Conservation (phyloP, 2,329 filamentous ascomycete species). For the Penicillium sp. region DNA sequence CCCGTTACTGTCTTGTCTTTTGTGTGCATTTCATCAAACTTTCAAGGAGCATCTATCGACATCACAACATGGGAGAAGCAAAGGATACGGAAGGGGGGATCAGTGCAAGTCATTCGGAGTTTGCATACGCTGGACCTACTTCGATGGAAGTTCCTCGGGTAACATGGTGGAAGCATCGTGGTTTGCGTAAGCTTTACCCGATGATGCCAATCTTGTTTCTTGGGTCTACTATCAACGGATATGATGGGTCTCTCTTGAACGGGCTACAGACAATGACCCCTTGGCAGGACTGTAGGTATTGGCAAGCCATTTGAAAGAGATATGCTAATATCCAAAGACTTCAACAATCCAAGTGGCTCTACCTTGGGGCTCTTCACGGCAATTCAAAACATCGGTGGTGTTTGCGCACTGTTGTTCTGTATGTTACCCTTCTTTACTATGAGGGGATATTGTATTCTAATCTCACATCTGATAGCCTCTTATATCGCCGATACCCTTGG, state of each 20-base stretch:
- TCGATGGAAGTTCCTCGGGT: slow-evolving; percentile 7
- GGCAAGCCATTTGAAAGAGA: background rate
- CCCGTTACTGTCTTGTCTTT: background rate
- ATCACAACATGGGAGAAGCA: background rate
- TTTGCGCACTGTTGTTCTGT: slow-evolving; percentile 21
- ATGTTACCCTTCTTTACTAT: background rate
- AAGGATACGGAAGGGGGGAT: background rate
- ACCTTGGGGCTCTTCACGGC: slow-evolving; percentile 17
- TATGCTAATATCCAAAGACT: slow-evolving; percentile 5
- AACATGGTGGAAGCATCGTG: slow-evolving; percentile 18
- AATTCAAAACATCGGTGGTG: slow-evolving; percentile 18
- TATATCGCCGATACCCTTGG: slow-evolving; percentile 21
- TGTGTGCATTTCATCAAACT: background rate
- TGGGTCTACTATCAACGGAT: slow-evolving; percentile 18
- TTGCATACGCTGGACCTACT: background rate
- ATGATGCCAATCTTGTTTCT: slow-evolving; percentile 18
- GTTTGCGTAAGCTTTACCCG: slow-evolving; percentile 13
- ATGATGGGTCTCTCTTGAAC: slow-evolving; percentile 21
- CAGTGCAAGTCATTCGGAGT: slow-evolving; percentile 7
- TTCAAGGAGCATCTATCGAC: background rate
- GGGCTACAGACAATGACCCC: slow-evolving; percentile 21
- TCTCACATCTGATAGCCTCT: slow-evolving; percentile 8
- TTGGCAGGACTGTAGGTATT: slow-evolving; percentile 17
- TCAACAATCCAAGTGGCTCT: slow-evolving; percentile 13
- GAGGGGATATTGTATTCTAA: background rate